Evolutionary conservation across 2,329 filamentous ascomycete genomes (phyloP), one percentile per base, ranked within the genome.

Genomic region (Sclerotinia trifoliorum): DNA sequence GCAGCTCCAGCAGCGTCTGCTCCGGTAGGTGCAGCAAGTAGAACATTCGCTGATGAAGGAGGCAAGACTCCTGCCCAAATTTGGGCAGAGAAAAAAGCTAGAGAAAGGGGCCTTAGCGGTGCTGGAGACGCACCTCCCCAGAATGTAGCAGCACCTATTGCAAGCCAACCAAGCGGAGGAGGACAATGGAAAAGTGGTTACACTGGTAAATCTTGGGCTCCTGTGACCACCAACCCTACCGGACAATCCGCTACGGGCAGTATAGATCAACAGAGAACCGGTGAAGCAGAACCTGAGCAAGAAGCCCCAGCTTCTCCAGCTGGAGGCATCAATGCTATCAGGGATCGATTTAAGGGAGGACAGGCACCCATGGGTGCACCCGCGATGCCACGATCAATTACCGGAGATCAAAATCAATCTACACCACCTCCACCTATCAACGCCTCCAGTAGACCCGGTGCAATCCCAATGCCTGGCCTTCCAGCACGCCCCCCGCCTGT

Each of bases 41-140:
- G 93, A 76, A 97, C 93, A 0, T 99, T 98, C 82, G 95, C 95
- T 21, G 94, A 97, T 73, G 84, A 96, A 78, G 94, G 91, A 71
- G 95, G 95, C 71, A 99, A 98, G 83, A 98, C 95, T 6, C 95
- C 95, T 8, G 94, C 95, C 42, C 95, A 99, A 79, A 81, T 97
- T 48, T 99, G 95, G 95, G 94, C 94, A 0, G 95, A 99, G 83
- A 96, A 94, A 83, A 98, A 98, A 83, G 94, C 92, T 49, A 89
- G 88, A 70, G 88, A 95, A 78, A 85, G 89, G 68, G 88, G 85
- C 29, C 73, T 79, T 32, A 89, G 86, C 57, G 82, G 81, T 52
- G 81, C 78, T 63, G 81, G 84, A 62, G 80, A 82, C 39, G 79
- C 83, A 63, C 78, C 82, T 26, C 49, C 55, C 26, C 77, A 85